Base-by-base conservation (phyloP, 2,329 filamentous ascomycete species). In the Cordyceps cicadae region DNA sequence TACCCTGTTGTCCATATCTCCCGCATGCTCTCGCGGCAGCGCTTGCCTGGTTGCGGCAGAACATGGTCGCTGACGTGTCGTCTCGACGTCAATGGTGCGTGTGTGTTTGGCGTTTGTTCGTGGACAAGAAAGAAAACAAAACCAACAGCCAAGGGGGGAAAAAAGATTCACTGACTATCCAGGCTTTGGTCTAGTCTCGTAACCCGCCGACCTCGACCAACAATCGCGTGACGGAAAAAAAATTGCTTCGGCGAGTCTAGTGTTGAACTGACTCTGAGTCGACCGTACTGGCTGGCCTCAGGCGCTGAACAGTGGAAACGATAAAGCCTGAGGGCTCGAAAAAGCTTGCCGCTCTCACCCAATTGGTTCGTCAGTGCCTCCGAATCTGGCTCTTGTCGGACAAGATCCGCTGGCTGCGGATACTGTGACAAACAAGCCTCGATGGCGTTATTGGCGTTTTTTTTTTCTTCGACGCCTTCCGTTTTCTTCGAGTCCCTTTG, bases 401-500 rank as follows among this genome's bases (percentile, higher is more conserved):
- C 7, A 17, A 60, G 58, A 43, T 60, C 58, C 58, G 58, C 58
- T 54, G 58, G 58, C 58, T 54, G 58, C 58, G 58, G 58, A 60
- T 49, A 60, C 58, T 15, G 29, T 60, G 41, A 59, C 39, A 46
- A 46, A 53, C 56, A 32, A 37, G 24, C 5, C 48, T 37, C 39
- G 37, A 52, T 59, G 49, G 48, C 48, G 49, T 37, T 59, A n/a
- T 59, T 2, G 8, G 29, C 29, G 29, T 29, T 29, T 12, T 43
- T 19, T 52, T 52, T 52, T 46, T 43, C 15, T 51, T 34, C 15
- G 17, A 32, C 24, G 21, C 21, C 26, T 37, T 55, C 24, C 14
- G 24, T 15, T 50, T 14, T 57, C 50, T 45, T 12, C 43, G 19
- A n/a, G 54, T 48, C 21, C 7, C 45, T 57, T 39, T 46, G 43